Evolutionary conservation across 2,329 filamentous ascomycete genomes (phyloP).

Genomic region (Trichoderma pleuroti): DNA sequence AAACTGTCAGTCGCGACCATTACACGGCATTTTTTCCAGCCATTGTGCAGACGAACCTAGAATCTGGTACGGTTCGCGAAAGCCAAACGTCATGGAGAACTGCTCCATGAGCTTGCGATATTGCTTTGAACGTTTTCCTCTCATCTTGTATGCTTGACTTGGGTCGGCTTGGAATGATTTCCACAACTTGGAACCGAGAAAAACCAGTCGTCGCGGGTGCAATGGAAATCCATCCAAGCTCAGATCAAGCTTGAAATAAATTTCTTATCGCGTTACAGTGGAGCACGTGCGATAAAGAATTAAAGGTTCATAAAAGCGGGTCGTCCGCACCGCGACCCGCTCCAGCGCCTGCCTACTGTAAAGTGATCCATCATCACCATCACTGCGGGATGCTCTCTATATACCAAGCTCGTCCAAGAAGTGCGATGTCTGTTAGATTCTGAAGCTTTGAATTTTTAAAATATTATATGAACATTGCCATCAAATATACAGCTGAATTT

Average conservation of each 20-base stretch:
- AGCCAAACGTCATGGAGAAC: conserved; percentile 82
- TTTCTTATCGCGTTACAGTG: conserved; percentile 36
- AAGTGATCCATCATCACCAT: background rate
- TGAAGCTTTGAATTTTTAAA: background rate
- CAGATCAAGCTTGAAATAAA: conserved; percentile 32
- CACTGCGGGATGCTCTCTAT: background rate
- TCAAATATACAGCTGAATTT: background rate
- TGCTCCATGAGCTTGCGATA: conserved; percentile 86
- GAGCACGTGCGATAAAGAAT: conserved; percentile 37
- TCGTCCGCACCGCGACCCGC: background rate
- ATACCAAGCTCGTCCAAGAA: background rate
- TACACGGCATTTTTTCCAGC: background rate
- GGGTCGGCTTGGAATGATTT: background rate
- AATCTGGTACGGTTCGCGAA: conserved; percentile 92
- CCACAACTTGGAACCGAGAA: background rate
- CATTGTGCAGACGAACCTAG: conserved; percentile 49
- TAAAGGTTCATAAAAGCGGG: background rate
- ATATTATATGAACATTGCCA: background rate
- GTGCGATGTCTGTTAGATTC: background rate
- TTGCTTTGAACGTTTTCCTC: conserved; percentile 52
- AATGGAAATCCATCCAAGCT: background rate
- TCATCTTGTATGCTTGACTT: conserved; percentile 35
- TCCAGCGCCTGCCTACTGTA: background rate
- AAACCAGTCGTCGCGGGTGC: background rate
- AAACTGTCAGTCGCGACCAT: background rate